Conservation (phyloP, 169 alveolate species). For the Eimeria praecox region DNA sequence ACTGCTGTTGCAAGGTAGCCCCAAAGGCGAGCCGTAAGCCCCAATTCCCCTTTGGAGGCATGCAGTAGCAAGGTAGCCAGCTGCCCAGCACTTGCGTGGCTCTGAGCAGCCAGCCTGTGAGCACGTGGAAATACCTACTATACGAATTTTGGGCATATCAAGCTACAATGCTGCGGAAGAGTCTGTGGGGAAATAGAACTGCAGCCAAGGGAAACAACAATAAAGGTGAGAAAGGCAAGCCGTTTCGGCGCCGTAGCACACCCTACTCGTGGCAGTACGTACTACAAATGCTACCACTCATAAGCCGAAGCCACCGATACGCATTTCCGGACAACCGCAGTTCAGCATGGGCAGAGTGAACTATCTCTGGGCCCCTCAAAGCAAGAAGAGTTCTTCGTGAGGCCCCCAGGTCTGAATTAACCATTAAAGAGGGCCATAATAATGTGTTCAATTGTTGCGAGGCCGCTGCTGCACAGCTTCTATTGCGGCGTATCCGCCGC, state of each 20-base stretch:
- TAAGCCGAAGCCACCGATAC: too few relatives aligned
- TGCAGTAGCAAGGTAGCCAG: neutral
- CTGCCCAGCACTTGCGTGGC: neutral
- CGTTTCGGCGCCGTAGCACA: neutral
- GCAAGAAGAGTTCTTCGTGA: neutral
- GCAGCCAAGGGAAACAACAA: neutral
- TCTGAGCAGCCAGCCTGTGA: too few relatives aligned
- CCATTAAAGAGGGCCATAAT: too few relatives aligned
- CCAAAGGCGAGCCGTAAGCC: neutral
- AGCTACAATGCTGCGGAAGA: neutral
- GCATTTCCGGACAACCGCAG: too few relatives aligned
- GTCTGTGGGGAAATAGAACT: neutral
- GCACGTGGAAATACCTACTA: neutral
- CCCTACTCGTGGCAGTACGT: too few relatives aligned
- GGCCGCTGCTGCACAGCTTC: neutral
- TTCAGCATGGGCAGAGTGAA: neutral
- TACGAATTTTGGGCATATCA: neutral
- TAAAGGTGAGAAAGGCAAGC: neutral
- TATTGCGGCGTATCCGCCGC: neutral
- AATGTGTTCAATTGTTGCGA: too few relatives aligned
- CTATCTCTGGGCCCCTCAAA: neutral
- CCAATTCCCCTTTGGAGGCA: neutral
- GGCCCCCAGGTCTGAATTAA: neutral
- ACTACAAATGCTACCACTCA: too few relatives aligned
- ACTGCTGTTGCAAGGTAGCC: neutral